These are phyloP conservation scores for Geotrichum fermentans DNA, from an alignment of 1,139 yeast species.

Conservation along the genomic window DNA sequence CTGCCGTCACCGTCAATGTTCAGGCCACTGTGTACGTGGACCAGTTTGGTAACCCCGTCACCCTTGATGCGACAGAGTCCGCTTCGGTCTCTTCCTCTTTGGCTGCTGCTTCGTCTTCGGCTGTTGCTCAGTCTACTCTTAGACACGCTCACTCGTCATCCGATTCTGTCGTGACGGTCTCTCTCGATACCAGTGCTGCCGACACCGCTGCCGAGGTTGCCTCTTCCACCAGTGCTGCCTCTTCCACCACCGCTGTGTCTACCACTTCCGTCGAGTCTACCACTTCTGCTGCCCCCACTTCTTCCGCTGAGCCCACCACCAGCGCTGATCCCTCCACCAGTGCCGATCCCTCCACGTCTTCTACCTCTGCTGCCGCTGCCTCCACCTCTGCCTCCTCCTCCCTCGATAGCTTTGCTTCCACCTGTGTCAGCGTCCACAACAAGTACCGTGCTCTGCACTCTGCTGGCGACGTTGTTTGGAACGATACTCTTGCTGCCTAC, in stretches of 20 bases:
- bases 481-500: slow-evolving; percentile 53
- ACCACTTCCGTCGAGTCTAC: slow-evolving; percentile 49
- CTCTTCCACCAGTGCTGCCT: slow-evolving; percentile 55
- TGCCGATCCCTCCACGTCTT: slow-evolving; percentile 9
- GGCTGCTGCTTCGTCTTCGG: slow-evolving; percentile 8
- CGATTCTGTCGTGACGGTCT: slow-evolving; percentile 79
- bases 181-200: slow-evolving; percentile 57
- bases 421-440: slow-evolving; percentile 57
- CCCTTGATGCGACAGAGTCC: slow-evolving; percentile 13
- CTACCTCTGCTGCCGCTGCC: slow-evolving; percentile 10
- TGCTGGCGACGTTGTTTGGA: slow-evolving; percentile 62
- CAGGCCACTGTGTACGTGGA: slow-evolving; percentile 18
- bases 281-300: slow-evolving; percentile 10
- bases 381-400: slow-evolving; percentile 12
- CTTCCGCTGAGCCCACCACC: slow-evolving; percentile 41
- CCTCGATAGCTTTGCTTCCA: slow-evolving; percentile 26
- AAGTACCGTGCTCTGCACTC: slow-evolving; percentile 61
- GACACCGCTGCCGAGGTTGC: slow-evolving; percentile 45
- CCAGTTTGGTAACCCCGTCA: slow-evolving; percentile 18
- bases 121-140: not conserved
- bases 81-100: slow-evolving; percentile 14
- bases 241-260: slow-evolving; percentile 68
- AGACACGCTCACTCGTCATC: slow-evolving; percentile 20
- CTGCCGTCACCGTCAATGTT: slow-evolving; percentile 12
- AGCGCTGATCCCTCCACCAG: slow-evolving; percentile 22